phyloP scores from a whole-genome alignment of 306 rosid genomes.

The Cicer cuneatum region DNA sequence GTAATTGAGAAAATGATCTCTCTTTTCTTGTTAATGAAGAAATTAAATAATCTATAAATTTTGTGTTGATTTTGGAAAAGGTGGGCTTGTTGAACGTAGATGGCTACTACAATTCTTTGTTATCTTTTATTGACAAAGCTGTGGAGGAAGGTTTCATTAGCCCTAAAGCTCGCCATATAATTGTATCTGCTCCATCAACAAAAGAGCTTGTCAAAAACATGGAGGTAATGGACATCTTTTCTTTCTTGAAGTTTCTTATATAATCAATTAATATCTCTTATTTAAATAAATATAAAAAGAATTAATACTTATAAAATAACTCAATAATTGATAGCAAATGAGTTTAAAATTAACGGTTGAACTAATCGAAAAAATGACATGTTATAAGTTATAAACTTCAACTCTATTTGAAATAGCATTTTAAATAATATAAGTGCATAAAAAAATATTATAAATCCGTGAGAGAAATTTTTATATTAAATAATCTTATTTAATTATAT shows the following conservation, averaged over 20 bases:
- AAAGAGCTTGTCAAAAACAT: constrained; percentile 82
- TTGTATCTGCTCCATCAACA: constrained; percentile 84
- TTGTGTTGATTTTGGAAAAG: constrained; percentile 46
- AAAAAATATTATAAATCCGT: too few species aligned
- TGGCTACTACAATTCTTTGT: constrained; percentile 88
- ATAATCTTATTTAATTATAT: too few species aligned
- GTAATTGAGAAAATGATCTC: neutral
- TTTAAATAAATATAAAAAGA: neutral
- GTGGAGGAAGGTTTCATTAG: constrained; percentile 93
- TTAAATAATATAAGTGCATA: too few species aligned
- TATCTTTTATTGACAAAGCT: constrained; percentile 90
- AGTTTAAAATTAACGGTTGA: too few species aligned
- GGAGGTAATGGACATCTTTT: constrained; percentile 63
- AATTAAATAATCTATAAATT: neutral
- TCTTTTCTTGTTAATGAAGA: neutral
- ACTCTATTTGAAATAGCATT: too few species aligned
- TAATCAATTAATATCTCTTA: neutral
- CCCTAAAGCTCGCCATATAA: constrained; percentile 87
- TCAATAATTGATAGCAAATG: too few species aligned
- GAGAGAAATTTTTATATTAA: too few species aligned
- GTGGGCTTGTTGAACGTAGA: constrained; percentile 96
- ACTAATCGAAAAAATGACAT: too few species aligned
- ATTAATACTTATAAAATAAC: too few species aligned
- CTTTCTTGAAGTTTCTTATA: neutral
- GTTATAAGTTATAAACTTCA: too few species aligned